Percentiles rank a stretch among this genome's conserved stretches.
phyloP scores from a whole-genome alignment of 1,284 basidiomycete genomes.

The Malassezia psittaci region DNA sequence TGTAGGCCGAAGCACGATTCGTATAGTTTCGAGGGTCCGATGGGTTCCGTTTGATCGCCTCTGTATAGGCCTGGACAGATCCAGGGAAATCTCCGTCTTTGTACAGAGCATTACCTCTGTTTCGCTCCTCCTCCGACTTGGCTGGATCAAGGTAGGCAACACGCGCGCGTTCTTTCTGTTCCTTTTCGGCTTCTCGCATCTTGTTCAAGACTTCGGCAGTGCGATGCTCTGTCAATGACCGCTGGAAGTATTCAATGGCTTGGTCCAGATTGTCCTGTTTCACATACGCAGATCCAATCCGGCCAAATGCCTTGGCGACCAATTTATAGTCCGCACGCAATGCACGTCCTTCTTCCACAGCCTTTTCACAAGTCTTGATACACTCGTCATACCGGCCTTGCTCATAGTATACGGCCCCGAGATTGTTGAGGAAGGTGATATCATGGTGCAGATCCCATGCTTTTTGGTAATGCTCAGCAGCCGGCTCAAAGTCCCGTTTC shows the following conservation, averaged over 20 bases:
- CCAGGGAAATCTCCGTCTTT: slow-evolving; percentile 59
- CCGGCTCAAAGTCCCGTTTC: slow-evolving; percentile 55
- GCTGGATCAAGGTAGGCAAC: slow-evolving; percentile 81
- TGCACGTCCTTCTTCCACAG: slow-evolving; percentile 78
- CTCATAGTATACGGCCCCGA: slow-evolving; percentile 79
- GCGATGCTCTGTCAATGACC: slow-evolving; percentile 85
- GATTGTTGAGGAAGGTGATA: slow-evolving; percentile 65
- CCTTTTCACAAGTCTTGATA: slow-evolving; percentile 85
- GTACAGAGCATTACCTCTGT: slow-evolving; percentile 85
- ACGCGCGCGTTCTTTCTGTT: slow-evolving; percentile 65
- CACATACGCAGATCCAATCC: slow-evolving; percentile 73
- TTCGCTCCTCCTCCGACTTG: slow-evolving; percentile 70
- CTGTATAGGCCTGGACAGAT: slow-evolving; percentile 86
- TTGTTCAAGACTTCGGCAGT: slow-evolving; percentile 86
- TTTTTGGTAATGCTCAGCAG: slow-evolving; percentile 52
- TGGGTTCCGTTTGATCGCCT: slow-evolving; percentile 92
- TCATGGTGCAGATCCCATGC: slow-evolving; percentile 93
- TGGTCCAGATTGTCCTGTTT: slow-evolving; percentile 67
- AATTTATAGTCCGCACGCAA: slow-evolving; percentile 55
- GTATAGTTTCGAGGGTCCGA: slow-evolving; percentile 84
- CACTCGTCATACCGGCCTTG: slow-evolving; percentile 78
- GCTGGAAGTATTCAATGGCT: slow-evolving; percentile 53
- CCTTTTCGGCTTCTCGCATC: slow-evolving; percentile 63
- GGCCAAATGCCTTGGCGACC: slow-evolving; percentile 66
- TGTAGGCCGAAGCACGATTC: slow-evolving; percentile 92